Evolutionary conservation across 192 early-diverging fungal genomes (phyloP).

Genomic region (Coemansia brasiliensis): DNA sequence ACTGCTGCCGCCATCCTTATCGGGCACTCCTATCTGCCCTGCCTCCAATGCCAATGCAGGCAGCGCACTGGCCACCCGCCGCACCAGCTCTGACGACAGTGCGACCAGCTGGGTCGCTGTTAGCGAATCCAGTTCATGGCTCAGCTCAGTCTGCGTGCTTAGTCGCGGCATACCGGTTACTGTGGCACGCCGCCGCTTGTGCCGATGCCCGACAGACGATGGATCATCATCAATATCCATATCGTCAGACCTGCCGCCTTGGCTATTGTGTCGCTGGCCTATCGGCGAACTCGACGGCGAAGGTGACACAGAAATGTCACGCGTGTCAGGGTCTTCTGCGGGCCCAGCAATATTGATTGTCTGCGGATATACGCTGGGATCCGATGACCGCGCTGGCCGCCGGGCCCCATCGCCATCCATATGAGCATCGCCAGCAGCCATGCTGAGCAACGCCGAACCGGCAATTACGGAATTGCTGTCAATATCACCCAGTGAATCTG

Average conservation of each 20-base stretch:
- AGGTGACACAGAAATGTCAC: conserved; percentile 52
- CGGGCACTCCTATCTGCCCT: background rate
- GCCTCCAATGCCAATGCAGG: conserved; percentile 41
- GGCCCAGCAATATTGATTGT: conserved; percentile 10
- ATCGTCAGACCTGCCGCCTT: background rate
- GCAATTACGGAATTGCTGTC: conserved; percentile 50
- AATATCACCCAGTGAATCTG: conserved; percentile 23
- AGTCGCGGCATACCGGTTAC: conserved; percentile 26
- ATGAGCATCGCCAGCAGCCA: conserved; percentile 44
- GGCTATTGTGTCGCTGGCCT: conserved; percentile 1
- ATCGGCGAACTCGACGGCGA: conserved; percentile 38
- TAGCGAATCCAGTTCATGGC: conserved; percentile 29
- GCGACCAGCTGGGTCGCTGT: conserved; percentile 45
- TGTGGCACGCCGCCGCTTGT: conserved; percentile 43
- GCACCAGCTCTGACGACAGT: conserved; percentile 50
- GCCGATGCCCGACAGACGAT: conserved; percentile 4
- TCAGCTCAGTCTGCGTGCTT: conserved; percentile 11
- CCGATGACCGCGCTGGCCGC: conserved; percentile 37
- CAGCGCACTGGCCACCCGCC: conserved; percentile 42
- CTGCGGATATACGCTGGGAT: conserved; percentile 44
- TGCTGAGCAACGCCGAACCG: conserved; percentile 53
- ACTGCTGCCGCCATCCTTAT: background rate
- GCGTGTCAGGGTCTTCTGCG: conserved; percentile 31
- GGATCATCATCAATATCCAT: conserved; percentile 12
- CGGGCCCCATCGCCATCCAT: conserved; percentile 20